phyloP scores from a whole-genome alignment of 1,284 basidiomycete genomes.

The Phylloboletellus chloephorus region DNA sequence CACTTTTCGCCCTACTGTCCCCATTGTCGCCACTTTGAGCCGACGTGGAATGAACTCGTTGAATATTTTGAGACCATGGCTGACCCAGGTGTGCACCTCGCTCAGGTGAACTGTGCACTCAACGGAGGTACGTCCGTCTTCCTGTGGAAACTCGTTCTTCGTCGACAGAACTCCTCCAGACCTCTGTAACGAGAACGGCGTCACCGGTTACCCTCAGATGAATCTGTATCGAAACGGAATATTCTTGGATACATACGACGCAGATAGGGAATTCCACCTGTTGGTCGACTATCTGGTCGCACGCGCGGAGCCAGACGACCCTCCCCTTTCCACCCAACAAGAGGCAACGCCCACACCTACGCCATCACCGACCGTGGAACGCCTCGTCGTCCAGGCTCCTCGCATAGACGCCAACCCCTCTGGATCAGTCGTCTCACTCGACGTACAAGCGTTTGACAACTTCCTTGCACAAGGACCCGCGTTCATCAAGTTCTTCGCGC shows the following conservation, averaged over 20 bases:
- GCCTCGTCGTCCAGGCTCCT: slow-evolving; percentile 14
- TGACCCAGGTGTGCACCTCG: slow-evolving; percentile 63
- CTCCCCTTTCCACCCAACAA: too few relatives aligned
- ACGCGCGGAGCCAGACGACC: too few relatives aligned
- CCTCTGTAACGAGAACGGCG: slow-evolving; percentile 64
- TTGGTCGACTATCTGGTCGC: slow-evolving; percentile 47
- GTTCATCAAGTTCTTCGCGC: slow-evolving; percentile 89
- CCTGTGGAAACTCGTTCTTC: rapidly evolving
- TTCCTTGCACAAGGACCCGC: slow-evolving; percentile 56
- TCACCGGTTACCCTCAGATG: slow-evolving; percentile 78
- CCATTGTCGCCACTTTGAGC: slow-evolving; percentile 75
- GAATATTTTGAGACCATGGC: slow-evolving; percentile 50
- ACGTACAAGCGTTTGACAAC: slow-evolving; percentile 45
- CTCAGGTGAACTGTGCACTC: slow-evolving; percentile 81
- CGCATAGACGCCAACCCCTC: slow-evolving; percentile 44
- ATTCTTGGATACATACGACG: slow-evolving; percentile 53
- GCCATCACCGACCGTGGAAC: slow-evolving; percentile 11
- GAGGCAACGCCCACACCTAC: slow-evolving; percentile 11
- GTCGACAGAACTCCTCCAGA: slow-evolving; percentile 43
- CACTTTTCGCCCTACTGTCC: slow-evolving; percentile 75
- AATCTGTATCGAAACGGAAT: slow-evolving; percentile 70
- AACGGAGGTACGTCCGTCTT: slow-evolving; percentile 61
- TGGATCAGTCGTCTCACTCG: slow-evolving; percentile 59
- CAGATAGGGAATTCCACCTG: slow-evolving; percentile 45
- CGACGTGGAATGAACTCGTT: slow-evolving; percentile 78